Conservation (phyloP, 2,329 filamentous ascomycete genomes). For the Fusarium sp. region DNA sequence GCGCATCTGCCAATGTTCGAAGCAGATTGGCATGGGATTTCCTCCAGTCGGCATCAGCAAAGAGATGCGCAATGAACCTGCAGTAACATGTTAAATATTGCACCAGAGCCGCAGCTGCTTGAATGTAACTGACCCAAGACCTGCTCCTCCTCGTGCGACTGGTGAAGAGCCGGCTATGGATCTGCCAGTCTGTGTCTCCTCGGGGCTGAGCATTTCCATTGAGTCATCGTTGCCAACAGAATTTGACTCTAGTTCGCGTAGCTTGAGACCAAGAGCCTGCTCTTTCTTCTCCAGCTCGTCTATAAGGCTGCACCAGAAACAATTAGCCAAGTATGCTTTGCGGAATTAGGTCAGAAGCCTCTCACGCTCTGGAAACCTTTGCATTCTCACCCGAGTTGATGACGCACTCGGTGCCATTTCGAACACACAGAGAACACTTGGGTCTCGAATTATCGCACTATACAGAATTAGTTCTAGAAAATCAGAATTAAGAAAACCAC, state of each 20-base stretch:
- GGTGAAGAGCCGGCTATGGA: slow-evolving; percentile 28
- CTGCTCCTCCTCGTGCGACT: slow-evolving; percentile 15
- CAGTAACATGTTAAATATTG: not conserved
- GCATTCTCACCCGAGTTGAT: not conserved
- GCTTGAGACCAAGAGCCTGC: slow-evolving; percentile 7
- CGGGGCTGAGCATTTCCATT: slow-evolving; percentile 16
- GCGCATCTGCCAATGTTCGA: slow-evolving; percentile 20
- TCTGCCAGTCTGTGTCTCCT: slow-evolving; percentile 21
- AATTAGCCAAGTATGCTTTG: not conserved
- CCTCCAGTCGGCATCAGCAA: slow-evolving; percentile 23
- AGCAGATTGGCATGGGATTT: slow-evolving; percentile 22
- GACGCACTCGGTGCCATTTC: slow-evolving; percentile 19
- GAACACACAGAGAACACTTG: slow-evolving; percentile 4
- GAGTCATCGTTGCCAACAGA: not conserved
- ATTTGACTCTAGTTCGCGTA: not conserved
- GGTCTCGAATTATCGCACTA: slow-evolving; percentile 31
- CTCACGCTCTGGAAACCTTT: slow-evolving; percentile 20
- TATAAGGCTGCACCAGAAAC: not conserved
- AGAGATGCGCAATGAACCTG: slow-evolving; percentile 26
- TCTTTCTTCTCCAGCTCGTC: slow-evolving; percentile 28
- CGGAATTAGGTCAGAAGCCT: rapidly evolving
- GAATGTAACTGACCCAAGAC: slow-evolving; percentile 8
- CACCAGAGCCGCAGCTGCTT: not conserved
- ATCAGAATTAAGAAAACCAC: not conserved
- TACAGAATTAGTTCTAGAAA: not conserved